phyloP scores from a whole-genome alignment of 768 basidiomycete genomes.

The Lactarius psammicola region DNA sequence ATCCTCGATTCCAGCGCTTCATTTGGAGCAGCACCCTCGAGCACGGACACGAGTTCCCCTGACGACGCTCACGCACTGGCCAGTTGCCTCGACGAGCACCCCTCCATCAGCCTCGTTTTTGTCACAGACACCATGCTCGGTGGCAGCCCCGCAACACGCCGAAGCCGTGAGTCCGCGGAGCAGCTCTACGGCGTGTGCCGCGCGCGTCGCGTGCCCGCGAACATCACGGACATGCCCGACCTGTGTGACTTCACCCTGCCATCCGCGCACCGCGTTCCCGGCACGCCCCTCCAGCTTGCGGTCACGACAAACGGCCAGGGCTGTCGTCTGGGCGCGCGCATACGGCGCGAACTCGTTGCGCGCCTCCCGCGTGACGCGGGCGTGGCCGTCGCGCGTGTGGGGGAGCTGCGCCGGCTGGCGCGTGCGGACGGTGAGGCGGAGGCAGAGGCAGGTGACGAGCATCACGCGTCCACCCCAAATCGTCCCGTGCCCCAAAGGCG shows the following conservation, averaged over 20 bases:
- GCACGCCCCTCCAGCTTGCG: constrained; percentile 68
- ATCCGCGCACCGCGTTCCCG: constrained; percentile 77
- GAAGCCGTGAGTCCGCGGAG: constrained; percentile 53
- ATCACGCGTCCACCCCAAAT: constrained; percentile 58
- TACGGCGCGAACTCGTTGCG: constrained; percentile 80
- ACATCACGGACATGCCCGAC: constrained; percentile 82
- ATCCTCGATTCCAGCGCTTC: constrained; percentile 55
- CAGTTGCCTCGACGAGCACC: constrained; percentile 41
- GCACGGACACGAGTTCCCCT: constrained; percentile 11
- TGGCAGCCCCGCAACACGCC: constrained; percentile 35
- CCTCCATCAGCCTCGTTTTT: constrained; percentile 56
- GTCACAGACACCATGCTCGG: constrained; percentile 75
- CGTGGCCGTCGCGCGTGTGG: constrained; percentile 70
- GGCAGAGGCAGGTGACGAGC: constrained; percentile 48
- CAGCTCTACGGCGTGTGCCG: constrained; percentile 56
- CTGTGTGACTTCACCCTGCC: constrained; percentile 90
- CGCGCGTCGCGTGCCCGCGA: constrained; percentile 65
- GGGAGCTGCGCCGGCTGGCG: constrained; percentile 60
- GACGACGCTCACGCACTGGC: constrained; percentile 49
- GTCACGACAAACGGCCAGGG: constrained; percentile 92
- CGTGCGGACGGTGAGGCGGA: constrained; percentile 38
- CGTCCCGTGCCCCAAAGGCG: constrained; percentile 59
- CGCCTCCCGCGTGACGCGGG: constrained; percentile 72
- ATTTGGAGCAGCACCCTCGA: constrained; percentile 39
- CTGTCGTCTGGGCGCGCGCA: constrained; percentile 75